A percentile compares a stretch with the other conserved stretches of the same genome.
Conservation (phyloP, 441 rosid genomes). For the Gossypium gossypioides region DNA sequence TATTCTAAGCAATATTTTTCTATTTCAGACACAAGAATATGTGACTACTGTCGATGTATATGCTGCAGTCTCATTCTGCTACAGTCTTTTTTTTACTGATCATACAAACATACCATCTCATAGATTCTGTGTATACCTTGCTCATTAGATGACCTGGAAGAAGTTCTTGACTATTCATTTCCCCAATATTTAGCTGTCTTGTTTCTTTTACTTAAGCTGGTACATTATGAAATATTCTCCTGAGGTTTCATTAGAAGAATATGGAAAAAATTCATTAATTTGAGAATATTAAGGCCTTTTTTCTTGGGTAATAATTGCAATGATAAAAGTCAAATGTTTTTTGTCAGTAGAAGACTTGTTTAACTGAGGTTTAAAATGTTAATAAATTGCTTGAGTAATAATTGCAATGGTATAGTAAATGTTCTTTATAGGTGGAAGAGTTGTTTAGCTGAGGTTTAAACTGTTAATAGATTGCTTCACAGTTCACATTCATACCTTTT, state of each 20-base stretch:
- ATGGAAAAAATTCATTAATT: not conserved
- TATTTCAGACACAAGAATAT: not conserved
- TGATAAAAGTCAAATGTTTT: not conserved
- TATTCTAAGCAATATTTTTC: not conserved
- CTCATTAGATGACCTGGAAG: not conserved
- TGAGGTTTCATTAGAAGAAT: not conserved
- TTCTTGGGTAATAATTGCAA: not conserved
- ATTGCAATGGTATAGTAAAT: not conserved
- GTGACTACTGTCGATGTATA: not conserved
- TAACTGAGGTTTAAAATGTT: not conserved
- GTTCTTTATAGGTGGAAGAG: not conserved
- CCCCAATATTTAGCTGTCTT: not conserved
- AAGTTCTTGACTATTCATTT: not conserved
- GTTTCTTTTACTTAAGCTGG: not conserved
- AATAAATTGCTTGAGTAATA: not conserved
- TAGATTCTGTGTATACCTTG: not conserved
- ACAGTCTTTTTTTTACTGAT: not conserved
- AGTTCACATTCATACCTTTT: not conserved
- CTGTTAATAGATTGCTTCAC: not conserved
- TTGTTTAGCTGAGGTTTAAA: not conserved
- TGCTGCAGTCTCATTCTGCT: not conserved
- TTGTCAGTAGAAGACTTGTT: not conserved
- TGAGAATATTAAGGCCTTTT: not conserved
- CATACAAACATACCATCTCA: not conserved
- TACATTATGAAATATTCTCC: not conserved